Conservation (phyloP, 805 yeast genomes). For the Yarrowia yakushimensis region DNA sequence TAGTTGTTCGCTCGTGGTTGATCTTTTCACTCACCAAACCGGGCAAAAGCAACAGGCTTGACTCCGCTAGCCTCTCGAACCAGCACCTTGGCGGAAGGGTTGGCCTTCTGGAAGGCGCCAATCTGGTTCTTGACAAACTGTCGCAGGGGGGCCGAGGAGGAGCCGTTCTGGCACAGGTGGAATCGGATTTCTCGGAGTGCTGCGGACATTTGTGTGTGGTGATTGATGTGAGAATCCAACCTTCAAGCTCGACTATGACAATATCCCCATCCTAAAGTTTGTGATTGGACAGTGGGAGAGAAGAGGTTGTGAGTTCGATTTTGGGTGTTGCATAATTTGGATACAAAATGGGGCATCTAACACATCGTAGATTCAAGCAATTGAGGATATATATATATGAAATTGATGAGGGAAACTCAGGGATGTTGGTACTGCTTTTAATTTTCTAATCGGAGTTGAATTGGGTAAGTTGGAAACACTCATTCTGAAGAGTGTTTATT, state of each 20-base stretch:
- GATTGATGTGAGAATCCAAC: background rate
- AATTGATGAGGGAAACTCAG: no score
- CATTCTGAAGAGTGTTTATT: no score
- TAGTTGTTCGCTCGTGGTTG: background rate
- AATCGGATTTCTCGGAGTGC: constrained; percentile 76
- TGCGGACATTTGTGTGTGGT: constrained; percentile 32
- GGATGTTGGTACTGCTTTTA: no score
- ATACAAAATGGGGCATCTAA: no score
- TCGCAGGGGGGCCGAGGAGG: constrained; percentile 60
- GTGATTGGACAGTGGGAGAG: constrained; percentile 3
- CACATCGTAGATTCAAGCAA: background rate
- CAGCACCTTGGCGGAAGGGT: constrained; percentile 68
- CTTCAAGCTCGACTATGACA: background rate
- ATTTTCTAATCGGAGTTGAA: background rate
- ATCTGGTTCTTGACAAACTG: constrained; percentile 25
- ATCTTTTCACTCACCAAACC: constrained; percentile 47
- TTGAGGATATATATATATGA: background rate
- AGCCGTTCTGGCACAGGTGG: constrained; percentile 77
- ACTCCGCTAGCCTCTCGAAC: constrained; percentile 74
- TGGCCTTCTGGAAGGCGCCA: constrained; percentile 49
- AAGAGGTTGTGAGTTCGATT: background rate
- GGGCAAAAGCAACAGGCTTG: constrained; percentile 68
- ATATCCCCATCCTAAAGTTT: background rate
- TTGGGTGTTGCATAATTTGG: no score
- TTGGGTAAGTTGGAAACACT: background rate